Base-by-base conservation (phyloP, 495 filamentous ascomycete genomes). In the Parmelia sp. region DNA sequence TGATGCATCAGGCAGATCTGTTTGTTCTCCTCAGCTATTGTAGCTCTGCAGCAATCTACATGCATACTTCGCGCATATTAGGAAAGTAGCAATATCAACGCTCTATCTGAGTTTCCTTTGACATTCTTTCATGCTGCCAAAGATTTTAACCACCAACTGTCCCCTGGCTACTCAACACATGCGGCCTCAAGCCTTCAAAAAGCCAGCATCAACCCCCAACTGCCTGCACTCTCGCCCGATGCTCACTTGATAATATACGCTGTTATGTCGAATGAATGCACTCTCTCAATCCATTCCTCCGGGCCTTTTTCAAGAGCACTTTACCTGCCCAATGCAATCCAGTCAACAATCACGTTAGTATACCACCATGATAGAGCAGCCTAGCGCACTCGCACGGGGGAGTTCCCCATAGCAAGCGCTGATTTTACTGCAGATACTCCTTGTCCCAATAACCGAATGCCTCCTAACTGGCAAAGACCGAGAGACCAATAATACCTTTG, bases 231-330 rank as follows among this genome's bases (percentile, higher is more conserved):
- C 44, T 23, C 10, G 14, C 25, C 44, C n/a, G 12, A 47, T 25
- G 44, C n/a, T 23, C 14, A 23, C 40, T 35, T 33, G 27, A 57
- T 27, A n/a, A n/a, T 56, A 36, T 33, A 11, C 5, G 15, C 53
- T 57, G 61, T 33, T 14, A 67, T 68, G 60, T 65, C 61, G 68
- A 59, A 57, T 91, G 93, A 90, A 97, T 97, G 93, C 93, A 92
- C 87, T 91, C 94, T 79, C 86, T 97, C 87, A 99, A 97, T 78
- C 94, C 95, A 73, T 96, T 96, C 77, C 84, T 99, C 73, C 87
- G 90, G 81, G 90, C 95, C 80, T 97, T 97, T 88, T 96, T 96
- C 83, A 90, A 91, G 80, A 97, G 90, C 82, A 84, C 90, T 74
- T 83, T 96, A 70, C 91, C 90, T 63, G 79, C 89, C 73, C 95